A percentile compares a stretch with the other conserved stretches of the same genome.
Conservation (phyloP, 2,329 filamentous ascomycete species). For the Colletotrichum kahawae region DNA sequence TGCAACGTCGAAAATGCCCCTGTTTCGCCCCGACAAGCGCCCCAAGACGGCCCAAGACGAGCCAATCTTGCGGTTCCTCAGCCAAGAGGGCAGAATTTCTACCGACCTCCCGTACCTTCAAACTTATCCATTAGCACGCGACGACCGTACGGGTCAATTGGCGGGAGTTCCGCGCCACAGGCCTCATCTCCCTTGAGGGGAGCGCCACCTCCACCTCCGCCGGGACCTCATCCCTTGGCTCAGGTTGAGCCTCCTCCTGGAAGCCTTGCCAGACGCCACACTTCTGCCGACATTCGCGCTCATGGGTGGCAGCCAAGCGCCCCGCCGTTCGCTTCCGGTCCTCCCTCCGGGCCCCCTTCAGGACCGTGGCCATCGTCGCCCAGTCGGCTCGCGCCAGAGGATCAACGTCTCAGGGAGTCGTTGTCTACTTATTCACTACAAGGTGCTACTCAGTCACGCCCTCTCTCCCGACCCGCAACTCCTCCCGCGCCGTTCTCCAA, state of each 20-base stretch:
- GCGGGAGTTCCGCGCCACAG: constrained; percentile 68
- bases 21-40: constrained; percentile 84
- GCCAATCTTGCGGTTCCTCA: constrained; percentile 69
- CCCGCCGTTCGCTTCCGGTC: constrained; percentile 51
- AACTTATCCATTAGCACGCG: constrained; percentile 78
- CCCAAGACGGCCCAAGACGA: constrained; percentile 82
- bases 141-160: constrained; percentile 87
- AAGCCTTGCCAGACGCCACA: constrained; percentile 83
- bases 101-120: constrained; percentile 81
- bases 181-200: constrained; percentile 77
- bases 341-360: constrained; percentile 55
- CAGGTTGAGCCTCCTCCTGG: constrained; percentile 67
- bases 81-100: constrained; percentile 63
- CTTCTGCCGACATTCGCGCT: constrained; percentile 92
- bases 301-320: constrained; percentile 74
- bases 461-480: constrained; percentile 59
- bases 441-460: constrained; percentile 40
- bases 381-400: constrained; percentile 52
- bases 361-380: constrained; percentile 62
- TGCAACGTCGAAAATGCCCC: constrained; percentile 75
- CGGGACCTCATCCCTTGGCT: constrained; percentile 68
- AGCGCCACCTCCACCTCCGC: constrained; percentile 67
- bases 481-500: constrained; percentile 58
- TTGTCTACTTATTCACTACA: constrained; percentile 60
- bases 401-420: constrained; percentile 62